A percentile compares a stretch with the other conserved stretches of the same genome.
Conservation (phyloP, 805 yeast species). For the Candida saitoana region DNA sequence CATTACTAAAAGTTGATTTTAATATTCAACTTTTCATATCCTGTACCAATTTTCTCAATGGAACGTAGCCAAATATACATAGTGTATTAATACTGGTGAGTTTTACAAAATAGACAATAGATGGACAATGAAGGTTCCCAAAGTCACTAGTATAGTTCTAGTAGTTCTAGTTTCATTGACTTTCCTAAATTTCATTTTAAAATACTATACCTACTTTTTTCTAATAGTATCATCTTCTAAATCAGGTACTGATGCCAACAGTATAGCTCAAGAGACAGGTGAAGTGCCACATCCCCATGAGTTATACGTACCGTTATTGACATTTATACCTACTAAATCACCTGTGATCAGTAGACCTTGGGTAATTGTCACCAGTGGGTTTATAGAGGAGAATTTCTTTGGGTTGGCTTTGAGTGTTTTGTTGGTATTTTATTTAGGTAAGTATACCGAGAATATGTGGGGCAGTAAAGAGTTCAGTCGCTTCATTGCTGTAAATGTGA, state of each 20-base stretch:
- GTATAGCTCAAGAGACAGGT: conserved; percentile 29
- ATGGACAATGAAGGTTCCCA: conserved; percentile 28
- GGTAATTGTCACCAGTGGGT: conserved; percentile 45
- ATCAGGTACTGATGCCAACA: conserved; percentile 18
- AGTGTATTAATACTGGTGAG: too few relatives aligned
- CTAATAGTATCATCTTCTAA: conserved; percentile 28
- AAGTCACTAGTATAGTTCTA: conserved; percentile 30
- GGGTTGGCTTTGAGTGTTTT: conserved; percentile 34
- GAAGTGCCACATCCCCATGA: conserved; percentile 43
- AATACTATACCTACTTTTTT: conserved; percentile 36
- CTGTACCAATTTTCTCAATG: neutral
- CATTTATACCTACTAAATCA: conserved; percentile 44
- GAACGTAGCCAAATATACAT: neutral
- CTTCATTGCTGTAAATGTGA: conserved; percentile 39
- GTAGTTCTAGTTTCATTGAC: conserved; percentile 30
- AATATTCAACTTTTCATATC: neutral
- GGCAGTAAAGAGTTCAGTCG: conserved; percentile 48
- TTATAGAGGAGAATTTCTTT: conserved; percentile 43
- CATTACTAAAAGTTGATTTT: neutral
- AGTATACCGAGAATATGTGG: conserved; percentile 66
- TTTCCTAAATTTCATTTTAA: conserved; percentile 29
- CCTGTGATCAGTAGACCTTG: conserved; percentile 43
- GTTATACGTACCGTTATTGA: conserved; percentile 46
- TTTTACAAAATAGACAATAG: neutral
- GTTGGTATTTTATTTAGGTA: conserved; percentile 50